These are phyloP conservation scores for Avena atlantica DNA, from an alignment of 176 grass and related monocot species.

Conservation along the genomic window DNA sequence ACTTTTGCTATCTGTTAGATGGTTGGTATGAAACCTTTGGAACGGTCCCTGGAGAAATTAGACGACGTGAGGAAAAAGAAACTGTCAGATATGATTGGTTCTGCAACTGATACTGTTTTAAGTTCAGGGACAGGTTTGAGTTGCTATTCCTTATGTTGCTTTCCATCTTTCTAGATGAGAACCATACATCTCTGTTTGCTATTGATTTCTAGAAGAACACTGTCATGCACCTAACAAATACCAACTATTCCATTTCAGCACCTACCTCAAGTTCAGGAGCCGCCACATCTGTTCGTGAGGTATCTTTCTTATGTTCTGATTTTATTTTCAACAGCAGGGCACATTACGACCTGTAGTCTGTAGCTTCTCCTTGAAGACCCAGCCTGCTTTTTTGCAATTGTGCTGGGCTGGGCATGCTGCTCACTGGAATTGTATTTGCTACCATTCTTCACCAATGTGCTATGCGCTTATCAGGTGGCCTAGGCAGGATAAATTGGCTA, in stretches of 20 bases:
- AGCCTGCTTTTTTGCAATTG: not conserved
- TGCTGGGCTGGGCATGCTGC: not conserved
- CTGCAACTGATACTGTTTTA: conserved; percentile 53
- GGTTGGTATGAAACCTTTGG: conserved; percentile 98
- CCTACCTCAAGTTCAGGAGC: conserved; percentile 52
- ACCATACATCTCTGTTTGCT: conserved; percentile 1
- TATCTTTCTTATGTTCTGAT: conserved; percentile 47
- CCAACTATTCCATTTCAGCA: conserved; percentile 46
- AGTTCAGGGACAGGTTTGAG: conserved; percentile 69
- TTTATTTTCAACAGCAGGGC: not conserved
- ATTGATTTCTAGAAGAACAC: conserved; percentile 8
- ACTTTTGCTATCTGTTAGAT: conserved; percentile 65
- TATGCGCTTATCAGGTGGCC: not conserved
- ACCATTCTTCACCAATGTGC: not conserved
- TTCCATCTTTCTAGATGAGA: conserved; percentile 7
- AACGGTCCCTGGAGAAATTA: conserved; percentile 92
- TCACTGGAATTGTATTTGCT: not conserved
- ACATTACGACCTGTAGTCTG: not conserved
- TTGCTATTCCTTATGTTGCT: not conserved
- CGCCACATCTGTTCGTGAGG: conserved; percentile 64
- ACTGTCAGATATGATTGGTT: conserved; percentile 96
- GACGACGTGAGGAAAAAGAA: conserved; percentile 99
- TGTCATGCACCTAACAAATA: not conserved
- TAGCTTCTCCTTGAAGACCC: not conserved
- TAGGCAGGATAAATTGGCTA: not conserved